Percentiles rank a stretch among this genome's conserved stretches.
Conservation (phyloP, 495 filamentous ascomycete genomes). For the Aspergillus sclerotioniger region DNA sequence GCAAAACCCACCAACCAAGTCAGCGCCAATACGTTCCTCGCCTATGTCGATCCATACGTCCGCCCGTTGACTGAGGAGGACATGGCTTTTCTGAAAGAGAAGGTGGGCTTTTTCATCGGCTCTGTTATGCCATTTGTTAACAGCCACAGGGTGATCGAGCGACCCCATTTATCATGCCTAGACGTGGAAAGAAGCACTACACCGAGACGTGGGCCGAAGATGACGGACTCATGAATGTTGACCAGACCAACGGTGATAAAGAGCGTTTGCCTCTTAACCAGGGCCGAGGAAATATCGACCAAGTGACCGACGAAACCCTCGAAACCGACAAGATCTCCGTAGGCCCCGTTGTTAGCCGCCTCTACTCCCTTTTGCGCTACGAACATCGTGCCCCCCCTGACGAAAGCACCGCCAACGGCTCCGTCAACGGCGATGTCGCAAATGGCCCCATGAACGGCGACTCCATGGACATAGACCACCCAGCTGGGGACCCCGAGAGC, state of each 20-base stretch:
- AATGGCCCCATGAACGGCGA: conserved; percentile 52
- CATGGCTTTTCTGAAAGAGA: conserved; percentile 86
- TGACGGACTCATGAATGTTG: conserved; percentile 71
- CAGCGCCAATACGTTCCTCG: conserved; percentile 81
- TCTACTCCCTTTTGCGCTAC: conserved; percentile 78
- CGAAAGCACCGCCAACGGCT: conserved; percentile 54
- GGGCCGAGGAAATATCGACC: conserved; percentile 77
- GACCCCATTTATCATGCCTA: conserved; percentile 80
- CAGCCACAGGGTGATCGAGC: conserved; percentile 69
- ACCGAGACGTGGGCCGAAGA: conserved; percentile 90
- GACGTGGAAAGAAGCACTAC: conserved; percentile 81
- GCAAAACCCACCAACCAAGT: conserved; percentile 93
- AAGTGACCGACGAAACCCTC: conserved; percentile 76
- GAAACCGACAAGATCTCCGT: conserved; percentile 90
- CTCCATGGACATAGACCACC: conserved; percentile 48
- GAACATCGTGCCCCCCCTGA: conserved; percentile 66
- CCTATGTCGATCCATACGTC: conserved; percentile 87
- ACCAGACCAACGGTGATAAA: conserved; percentile 53
- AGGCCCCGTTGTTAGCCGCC: conserved; percentile 79
- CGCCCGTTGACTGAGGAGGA: conserved; percentile 92
- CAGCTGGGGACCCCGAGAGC: conserved; percentile 39
- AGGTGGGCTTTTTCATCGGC: conserved; percentile 37
- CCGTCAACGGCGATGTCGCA: conserved; percentile 51
- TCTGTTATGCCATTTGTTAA: conserved; percentile 12
- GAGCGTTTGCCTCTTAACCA: conserved; percentile 75